These are phyloP conservation scores for Phoenix roebelenii DNA, from an alignment of 176 grass and related monocot genomes.

Conservation along the genomic window DNA sequence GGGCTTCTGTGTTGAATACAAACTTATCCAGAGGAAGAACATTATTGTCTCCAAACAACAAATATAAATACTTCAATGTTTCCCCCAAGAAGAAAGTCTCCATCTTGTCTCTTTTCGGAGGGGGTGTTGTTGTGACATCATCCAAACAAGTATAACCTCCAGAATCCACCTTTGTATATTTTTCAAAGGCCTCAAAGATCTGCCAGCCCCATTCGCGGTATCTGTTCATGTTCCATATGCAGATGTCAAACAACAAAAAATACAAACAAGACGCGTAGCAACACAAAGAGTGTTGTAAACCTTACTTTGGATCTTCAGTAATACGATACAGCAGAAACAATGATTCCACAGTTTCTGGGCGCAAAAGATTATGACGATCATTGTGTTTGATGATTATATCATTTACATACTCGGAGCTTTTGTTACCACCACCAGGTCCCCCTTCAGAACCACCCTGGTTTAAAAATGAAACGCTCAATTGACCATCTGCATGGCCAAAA, in stretches of 20 bases:
- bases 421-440: constrained; percentile 81
- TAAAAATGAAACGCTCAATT: constrained; percentile 11
- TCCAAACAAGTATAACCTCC: constrained; percentile 84
- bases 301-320: constrained; percentile 86
- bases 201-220: constrained; percentile 98
- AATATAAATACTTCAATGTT: constrained; percentile 95
- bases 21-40: constrained; percentile 78
- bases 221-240: constrained; percentile 30
- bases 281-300: neutral
- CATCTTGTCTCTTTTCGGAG: constrained; percentile 90
- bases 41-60: constrained; percentile 82
- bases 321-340: constrained; percentile 84
- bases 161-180: constrained; percentile 83
- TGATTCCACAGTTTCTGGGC: constrained; percentile 95
- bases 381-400: constrained; percentile 76
- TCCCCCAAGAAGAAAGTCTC: constrained; percentile 85
- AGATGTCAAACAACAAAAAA: neutral
- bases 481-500: neutral
- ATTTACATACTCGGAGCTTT: constrained; percentile 70
- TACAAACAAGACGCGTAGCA: neutral
- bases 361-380: constrained; percentile 91
- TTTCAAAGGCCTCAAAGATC: constrained; percentile 91
- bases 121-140: constrained; percentile 84
- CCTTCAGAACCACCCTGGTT: constrained; percentile 54
- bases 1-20: constrained; percentile 94